phyloP scores from a whole-genome alignment of 2,329 filamentous ascomycete species.

The Conoideocrella luteorostrata region DNA sequence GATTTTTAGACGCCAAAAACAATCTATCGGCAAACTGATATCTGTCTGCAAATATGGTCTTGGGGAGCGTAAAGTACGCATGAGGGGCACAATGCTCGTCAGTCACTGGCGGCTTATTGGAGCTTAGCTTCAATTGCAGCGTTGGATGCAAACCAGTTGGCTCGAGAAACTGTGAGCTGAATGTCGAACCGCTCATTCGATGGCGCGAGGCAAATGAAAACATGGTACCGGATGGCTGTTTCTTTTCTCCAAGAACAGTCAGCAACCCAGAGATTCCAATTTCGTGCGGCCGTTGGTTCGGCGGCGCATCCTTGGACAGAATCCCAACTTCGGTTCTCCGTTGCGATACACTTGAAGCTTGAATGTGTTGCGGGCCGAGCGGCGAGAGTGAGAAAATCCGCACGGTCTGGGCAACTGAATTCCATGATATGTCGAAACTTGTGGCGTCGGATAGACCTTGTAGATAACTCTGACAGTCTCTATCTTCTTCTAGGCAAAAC shows the following conservation, averaged over 20 bases:
- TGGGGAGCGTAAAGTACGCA: slow-evolving; percentile 77
- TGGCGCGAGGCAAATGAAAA: slow-evolving; percentile 84
- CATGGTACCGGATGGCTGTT: slow-evolving; percentile 64
- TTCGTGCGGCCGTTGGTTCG: slow-evolving; percentile 60
- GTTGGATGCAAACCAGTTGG: slow-evolving; percentile 82
- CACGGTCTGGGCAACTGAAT: slow-evolving; percentile 58
- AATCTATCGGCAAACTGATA: slow-evolving; percentile 75
- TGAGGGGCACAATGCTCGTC: slow-evolving; percentile 64
- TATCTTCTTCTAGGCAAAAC: slow-evolving; percentile 42
- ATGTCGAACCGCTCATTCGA: slow-evolving; percentile 50
- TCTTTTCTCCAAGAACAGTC: slow-evolving; percentile 69
- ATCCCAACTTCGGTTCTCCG: slow-evolving; percentile 76
- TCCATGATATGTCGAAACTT: slow-evolving; percentile 72
- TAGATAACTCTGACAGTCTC: slow-evolving; percentile 43
- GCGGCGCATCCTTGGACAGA: slow-evolving; percentile 57
- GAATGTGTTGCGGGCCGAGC: slow-evolving; percentile 32
- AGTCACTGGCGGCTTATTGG: slow-evolving; percentile 41
- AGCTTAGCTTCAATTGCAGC: slow-evolving; percentile 59
- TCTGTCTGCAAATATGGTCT: slow-evolving; percentile 74
- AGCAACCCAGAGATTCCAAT: slow-evolving; percentile 73
- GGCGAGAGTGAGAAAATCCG: slow-evolving; percentile 62
- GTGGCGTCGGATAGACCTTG: slow-evolving; percentile 44
- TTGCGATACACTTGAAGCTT: slow-evolving; percentile 31
- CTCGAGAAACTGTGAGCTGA: slow-evolving; percentile 55
- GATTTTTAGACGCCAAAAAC: slow-evolving; percentile 75